phyloP scores from a whole-genome alignment of 345 rosid species.

The Limnanthes douglasii region DNA sequence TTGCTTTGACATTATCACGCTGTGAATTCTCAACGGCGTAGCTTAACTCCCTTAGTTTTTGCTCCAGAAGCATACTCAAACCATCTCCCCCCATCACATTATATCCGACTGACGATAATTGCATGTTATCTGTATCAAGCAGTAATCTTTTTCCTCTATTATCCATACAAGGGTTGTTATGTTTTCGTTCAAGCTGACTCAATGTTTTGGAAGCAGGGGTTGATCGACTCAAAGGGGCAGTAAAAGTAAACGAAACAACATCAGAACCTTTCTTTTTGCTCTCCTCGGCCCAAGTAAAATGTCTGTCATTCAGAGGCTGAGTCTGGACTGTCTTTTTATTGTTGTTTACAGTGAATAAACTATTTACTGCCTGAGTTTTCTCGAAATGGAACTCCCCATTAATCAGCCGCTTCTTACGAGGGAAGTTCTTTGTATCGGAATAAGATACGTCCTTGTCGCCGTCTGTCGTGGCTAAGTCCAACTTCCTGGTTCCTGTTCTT shows the following conservation, averaged over 20 bases:
- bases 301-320: slow-evolving; percentile 15
- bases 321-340: slow-evolving; percentile 20
- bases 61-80: slow-evolving; percentile 66
- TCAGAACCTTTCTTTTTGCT: slow-evolving; percentile 53
- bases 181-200: slow-evolving; percentile 15
- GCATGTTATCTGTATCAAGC: slow-evolving; percentile 27
- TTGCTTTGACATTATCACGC: slow-evolving; percentile 19
- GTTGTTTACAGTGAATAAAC: slow-evolving; percentile 9
- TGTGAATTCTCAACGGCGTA: slow-evolving; percentile 36
- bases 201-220: slow-evolving; percentile 19
- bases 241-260: slow-evolving; percentile 73
- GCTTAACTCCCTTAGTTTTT: slow-evolving; percentile 67
- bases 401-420: slow-evolving; percentile 57
- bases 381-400: slow-evolving; percentile 25
- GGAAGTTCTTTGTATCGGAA: slow-evolving; percentile 18
- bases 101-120: slow-evolving; percentile 34
- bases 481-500: slow-evolving; percentile 44
- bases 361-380: slow-evolving; percentile 19
- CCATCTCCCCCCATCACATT: slow-evolving; percentile 74
- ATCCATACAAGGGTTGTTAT: slow-evolving; percentile 13
- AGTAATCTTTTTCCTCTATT: slow-evolving; percentile 25
- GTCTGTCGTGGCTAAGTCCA: slow-evolving; percentile 19
- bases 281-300: slow-evolving; percentile 34
- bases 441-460: slow-evolving; percentile 22
- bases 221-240: slow-evolving; percentile 47